These are phyloP conservation scores for Gastroboletus turbinatus DNA, from an alignment of 1,284 basidiomycete species.

Conservation along the genomic window DNA sequence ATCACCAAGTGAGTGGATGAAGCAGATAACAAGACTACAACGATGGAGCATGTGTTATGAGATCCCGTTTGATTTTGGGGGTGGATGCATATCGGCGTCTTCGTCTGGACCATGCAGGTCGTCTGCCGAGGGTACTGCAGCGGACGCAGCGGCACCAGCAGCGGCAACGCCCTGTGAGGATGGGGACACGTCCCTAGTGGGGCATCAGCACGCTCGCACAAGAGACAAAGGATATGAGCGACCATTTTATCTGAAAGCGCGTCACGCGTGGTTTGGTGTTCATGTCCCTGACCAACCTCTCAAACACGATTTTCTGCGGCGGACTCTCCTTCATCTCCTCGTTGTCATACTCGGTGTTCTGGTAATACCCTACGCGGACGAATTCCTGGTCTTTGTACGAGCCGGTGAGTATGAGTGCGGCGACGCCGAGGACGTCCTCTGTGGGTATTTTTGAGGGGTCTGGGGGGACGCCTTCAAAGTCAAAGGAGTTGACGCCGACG, in stretches of 20 bases:
- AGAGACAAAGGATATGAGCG: slow-evolving; percentile 29
- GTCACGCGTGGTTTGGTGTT: slow-evolving; percentile 94
- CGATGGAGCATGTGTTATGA: slow-evolving; percentile 11
- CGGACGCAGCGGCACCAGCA: slow-evolving; percentile 70
- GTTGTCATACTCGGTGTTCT: slow-evolving; percentile 97
- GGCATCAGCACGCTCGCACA: not conserved
- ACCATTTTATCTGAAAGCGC: slow-evolving; percentile 86
- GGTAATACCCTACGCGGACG: slow-evolving; percentile 98
- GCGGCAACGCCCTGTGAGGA: slow-evolving; percentile 50
- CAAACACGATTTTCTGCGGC: slow-evolving; percentile 71
- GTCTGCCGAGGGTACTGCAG: slow-evolving; percentile 77
- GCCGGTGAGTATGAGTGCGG: slow-evolving; percentile 89
- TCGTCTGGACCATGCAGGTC: slow-evolving; percentile 50
- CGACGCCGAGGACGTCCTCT: slow-evolving; percentile 86
- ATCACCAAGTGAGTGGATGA: slow-evolving; percentile 6
- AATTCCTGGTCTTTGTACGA: slow-evolving; percentile 95
- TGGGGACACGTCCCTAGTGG: slow-evolving; percentile 65
- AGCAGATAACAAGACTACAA: slow-evolving; percentile 4
- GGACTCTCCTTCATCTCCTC: slow-evolving; percentile 83
- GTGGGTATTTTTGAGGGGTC: slow-evolving; percentile 74
- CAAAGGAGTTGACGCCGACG: slow-evolving; percentile 93
- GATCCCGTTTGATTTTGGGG: slow-evolving; percentile 30
- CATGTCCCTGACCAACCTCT: slow-evolving; percentile 83
- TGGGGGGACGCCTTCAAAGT: slow-evolving; percentile 83
- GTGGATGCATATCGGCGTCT: slow-evolving; percentile 12